These are phyloP conservation scores for Pancytospora philotis DNA, from an alignment of 371 early-diverging fungal species.

Conservation along the genomic window DNA sequence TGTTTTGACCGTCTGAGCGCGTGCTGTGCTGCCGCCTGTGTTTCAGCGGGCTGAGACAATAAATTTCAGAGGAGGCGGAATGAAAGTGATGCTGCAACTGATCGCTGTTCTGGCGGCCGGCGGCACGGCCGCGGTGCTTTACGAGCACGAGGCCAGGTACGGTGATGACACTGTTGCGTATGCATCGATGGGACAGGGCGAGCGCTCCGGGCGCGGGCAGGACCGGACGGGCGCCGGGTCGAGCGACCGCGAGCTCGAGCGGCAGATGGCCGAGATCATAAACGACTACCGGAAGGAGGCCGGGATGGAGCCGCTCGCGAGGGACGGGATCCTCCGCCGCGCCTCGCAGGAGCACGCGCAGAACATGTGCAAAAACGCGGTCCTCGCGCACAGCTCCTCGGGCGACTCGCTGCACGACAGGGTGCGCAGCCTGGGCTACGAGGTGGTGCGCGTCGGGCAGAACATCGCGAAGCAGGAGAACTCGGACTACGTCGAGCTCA, in stretches of 20 bases:
- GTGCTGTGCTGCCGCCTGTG: too few relatives aligned
- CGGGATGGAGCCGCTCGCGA: constrained; percentile 30
- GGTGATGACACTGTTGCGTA: too few relatives aligned
- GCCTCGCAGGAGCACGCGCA: constrained; percentile 49
- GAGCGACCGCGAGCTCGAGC: constrained; percentile 1
- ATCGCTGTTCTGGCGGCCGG: too few relatives aligned
- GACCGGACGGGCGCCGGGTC: too few relatives aligned
- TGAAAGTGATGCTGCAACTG: too few relatives aligned
- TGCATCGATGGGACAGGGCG: too few relatives aligned
- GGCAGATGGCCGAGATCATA: constrained; percentile 41
- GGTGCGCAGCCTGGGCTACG: constrained; percentile 34
- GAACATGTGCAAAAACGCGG: constrained; percentile 40
- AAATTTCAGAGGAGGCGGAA: too few relatives aligned
- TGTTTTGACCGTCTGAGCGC: neutral
- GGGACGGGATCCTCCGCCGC: constrained; percentile 14
- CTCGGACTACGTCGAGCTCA: constrained; percentile 50
- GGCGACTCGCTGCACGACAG: constrained; percentile 12
- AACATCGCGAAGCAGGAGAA: constrained; percentile 56
- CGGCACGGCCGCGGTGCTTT: too few relatives aligned
- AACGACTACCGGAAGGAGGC: constrained; percentile 50
- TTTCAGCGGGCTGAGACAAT: too few relatives aligned
- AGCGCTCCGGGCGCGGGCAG: too few relatives aligned
- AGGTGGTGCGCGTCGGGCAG: constrained; percentile 56
- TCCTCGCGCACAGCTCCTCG: constrained; percentile 41
- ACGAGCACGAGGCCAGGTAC: too few relatives aligned